Conservation (phyloP, 257 asterid genomes). For the Leptodermis oblonga region DNA sequence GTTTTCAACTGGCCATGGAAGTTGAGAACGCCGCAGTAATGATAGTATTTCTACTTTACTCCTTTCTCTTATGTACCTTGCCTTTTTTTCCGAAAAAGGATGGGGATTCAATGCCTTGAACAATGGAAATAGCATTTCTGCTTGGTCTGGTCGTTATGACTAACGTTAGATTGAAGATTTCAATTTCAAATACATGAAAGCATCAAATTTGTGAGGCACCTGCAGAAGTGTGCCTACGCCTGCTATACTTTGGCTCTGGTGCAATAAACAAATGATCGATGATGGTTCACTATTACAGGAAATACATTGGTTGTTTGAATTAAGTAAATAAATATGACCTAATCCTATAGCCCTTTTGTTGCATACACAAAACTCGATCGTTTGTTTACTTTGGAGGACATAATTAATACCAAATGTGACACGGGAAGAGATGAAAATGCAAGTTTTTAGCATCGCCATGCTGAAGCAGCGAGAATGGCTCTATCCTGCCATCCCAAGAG, state of each 20-base stretch:
- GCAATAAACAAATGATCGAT: not conserved
- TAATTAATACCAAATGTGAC: too few relatives aligned
- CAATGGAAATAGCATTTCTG: not conserved
- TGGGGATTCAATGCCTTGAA: not conserved
- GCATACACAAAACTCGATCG: not conserved
- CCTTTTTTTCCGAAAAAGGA: too few relatives aligned
- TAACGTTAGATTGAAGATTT: not conserved
- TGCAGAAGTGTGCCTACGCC: too few relatives aligned
- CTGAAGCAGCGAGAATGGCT: conserved; percentile 74
- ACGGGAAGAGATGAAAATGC: not conserved
- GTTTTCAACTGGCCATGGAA: too few relatives aligned
- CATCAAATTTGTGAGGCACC: not conserved
- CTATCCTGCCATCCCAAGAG: conserved; percentile 90
- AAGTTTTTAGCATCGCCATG: conserved; percentile 62
- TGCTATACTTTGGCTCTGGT: too few relatives aligned
- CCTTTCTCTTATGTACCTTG: too few relatives aligned
- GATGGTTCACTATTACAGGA: not conserved
- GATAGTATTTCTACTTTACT: too few relatives aligned
- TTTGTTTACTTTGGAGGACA: not conserved
- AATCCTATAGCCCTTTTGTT: not conserved
- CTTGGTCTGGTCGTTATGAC: too few relatives aligned
- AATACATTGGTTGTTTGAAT: not conserved
- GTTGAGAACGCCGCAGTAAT: too few relatives aligned
- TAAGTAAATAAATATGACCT: conserved; percentile 4
- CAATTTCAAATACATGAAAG: not conserved